Conservation (phyloP, 306 rosid genomes). For the Inga oerstediana region DNA sequence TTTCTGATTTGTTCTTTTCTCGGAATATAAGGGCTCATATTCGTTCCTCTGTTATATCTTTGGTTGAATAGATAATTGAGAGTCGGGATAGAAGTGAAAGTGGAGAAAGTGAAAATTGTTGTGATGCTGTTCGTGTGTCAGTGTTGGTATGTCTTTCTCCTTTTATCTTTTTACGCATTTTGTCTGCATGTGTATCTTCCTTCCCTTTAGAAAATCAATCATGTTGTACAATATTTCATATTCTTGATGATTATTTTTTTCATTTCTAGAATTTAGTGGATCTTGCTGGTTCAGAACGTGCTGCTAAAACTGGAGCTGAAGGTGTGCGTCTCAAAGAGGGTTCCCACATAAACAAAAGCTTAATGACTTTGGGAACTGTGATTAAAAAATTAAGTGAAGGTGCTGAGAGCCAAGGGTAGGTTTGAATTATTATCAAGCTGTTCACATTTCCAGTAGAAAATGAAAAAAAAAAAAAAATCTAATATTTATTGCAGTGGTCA, state of each 20-base stretch:
- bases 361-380: slow-evolving; percentile 98
- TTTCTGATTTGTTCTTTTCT: slow-evolving; percentile 2
- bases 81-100: slow-evolving; percentile 79
- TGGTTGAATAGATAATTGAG: slow-evolving; percentile 73
- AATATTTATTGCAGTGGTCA: slow-evolving; percentile 72
- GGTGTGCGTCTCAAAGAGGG: slow-evolving; percentile 96
- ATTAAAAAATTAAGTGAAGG: slow-evolving; percentile 98
- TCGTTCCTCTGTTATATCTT: slow-evolving; percentile 27
- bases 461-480: slow-evolving; percentile 14
- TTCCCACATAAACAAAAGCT: slow-evolving; percentile 93
- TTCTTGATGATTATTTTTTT: slow-evolving; percentile 26
- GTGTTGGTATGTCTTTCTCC: slow-evolving; percentile 68
- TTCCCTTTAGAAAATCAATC: slow-evolving; percentile 22
- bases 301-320: slow-evolving; percentile 98
- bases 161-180: background rate
- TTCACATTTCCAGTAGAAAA: slow-evolving; percentile 20
- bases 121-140: slow-evolving; percentile 96
- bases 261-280: slow-evolving; percentile 85
- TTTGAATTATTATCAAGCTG: slow-evolving; percentile 26
- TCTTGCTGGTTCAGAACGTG: slow-evolving; percentile 99
- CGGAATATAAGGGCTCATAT: background rate
- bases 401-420: slow-evolving; percentile 98
- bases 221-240: slow-evolving; percentile 12
- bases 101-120: slow-evolving; percentile 57
- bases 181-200: slow-evolving; percentile 1